These are phyloP conservation scores for Medicago arabica DNA, from an alignment of 306 rosid species.

Conservation along the genomic window DNA sequence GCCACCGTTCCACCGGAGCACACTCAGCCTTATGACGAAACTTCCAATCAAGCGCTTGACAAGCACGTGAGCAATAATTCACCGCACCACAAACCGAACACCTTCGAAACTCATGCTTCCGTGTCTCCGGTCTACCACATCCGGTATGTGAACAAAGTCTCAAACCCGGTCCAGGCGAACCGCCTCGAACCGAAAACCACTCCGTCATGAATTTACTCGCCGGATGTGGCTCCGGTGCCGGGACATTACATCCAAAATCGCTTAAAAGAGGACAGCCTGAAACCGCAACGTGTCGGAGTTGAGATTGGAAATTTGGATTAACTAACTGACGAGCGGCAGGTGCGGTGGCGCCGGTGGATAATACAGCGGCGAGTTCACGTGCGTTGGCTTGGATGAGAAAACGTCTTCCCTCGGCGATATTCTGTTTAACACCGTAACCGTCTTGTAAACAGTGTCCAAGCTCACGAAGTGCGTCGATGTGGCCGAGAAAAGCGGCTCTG, in stretches of 20 bases:
- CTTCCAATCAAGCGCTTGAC: conserved; percentile 99
- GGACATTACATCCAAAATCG: conserved; percentile 96
- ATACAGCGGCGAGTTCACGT: conserved; percentile 82
- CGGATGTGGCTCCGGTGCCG: conserved; percentile 80
- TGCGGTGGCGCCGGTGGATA: conserved; percentile 43
- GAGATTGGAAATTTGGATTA: conserved; percentile 59
- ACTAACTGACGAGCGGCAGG: conserved; percentile 53
- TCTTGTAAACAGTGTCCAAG: conserved; percentile 97
- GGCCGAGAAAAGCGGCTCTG: conserved; percentile 93
- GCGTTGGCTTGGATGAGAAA: conserved; percentile 95
- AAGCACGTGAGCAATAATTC: conserved; percentile 95
- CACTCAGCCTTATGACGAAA: conserved; percentile 85
- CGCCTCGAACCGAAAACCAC: conserved; percentile 60
- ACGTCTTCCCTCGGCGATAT: conserved; percentile 82
- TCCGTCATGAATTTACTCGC: conserved; percentile 74
- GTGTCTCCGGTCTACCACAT: conserved; percentile 88
- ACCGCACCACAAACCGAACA: conserved; percentile 94
- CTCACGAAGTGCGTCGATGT: conserved; percentile 88
- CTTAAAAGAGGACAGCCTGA: conserved; percentile 77
- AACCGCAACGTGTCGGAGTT: conserved; percentile 49
- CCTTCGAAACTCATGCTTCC: conserved; percentile 87
- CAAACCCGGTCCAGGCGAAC: conserved; percentile 58
- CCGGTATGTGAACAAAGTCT: conserved; percentile 86
- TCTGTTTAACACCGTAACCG: conserved; percentile 94
- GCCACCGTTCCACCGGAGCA: conserved; percentile 73